Evolutionary conservation across 2,329 filamentous ascomycete genomes (phyloP).

Genomic region (Arthroderma sp.): DNA sequence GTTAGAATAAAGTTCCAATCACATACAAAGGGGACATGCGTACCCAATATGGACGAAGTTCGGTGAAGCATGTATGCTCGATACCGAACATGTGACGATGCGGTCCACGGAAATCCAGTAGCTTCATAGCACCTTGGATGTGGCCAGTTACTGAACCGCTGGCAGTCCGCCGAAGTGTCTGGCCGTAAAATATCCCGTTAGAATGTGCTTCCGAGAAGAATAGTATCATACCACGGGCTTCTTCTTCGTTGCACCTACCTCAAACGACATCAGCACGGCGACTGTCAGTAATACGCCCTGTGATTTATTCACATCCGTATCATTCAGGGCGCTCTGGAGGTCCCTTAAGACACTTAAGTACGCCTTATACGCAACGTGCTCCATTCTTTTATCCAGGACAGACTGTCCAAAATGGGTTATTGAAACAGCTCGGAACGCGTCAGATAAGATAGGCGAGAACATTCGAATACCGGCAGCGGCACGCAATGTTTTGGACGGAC

Average conservation of each 20-base stretch:
- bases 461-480: slow-evolving; percentile 26
- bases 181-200: background rate
- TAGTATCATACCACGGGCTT: background rate
- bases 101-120: slow-evolving; percentile 27
- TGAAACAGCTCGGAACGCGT: slow-evolving; percentile 26
- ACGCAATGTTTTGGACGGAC: slow-evolving; percentile 24
- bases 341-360: slow-evolving; percentile 24
- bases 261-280: slow-evolving; percentile 25
- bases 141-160: slow-evolving; percentile 21
- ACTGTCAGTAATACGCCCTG: slow-evolving; percentile 28
- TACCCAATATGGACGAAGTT: slow-evolving; percentile 29
- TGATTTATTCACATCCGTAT: slow-evolving; percentile 24
- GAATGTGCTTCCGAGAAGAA: background rate
- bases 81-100: slow-evolving; percentile 28
- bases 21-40: slow-evolving; percentile 2
- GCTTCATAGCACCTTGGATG: slow-evolving; percentile 21
- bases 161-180: slow-evolving; percentile 26
- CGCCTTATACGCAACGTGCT: slow-evolving; percentile 20
- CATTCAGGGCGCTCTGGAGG: slow-evolving; percentile 24
- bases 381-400: slow-evolving; percentile 21
- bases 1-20: slow-evolving; percentile 7
- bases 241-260: slow-evolving; percentile 13
- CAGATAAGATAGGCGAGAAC: slow-evolving; percentile 26
- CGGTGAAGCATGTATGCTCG: slow-evolving; percentile 26
- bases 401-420: slow-evolving; percentile 27